Evolutionary conservation across 1,284 basidiomycete genomes (phyloP), one percentile per base, ranked within the genome.

Genomic region (Pyrrhoderma noxium): DNA sequence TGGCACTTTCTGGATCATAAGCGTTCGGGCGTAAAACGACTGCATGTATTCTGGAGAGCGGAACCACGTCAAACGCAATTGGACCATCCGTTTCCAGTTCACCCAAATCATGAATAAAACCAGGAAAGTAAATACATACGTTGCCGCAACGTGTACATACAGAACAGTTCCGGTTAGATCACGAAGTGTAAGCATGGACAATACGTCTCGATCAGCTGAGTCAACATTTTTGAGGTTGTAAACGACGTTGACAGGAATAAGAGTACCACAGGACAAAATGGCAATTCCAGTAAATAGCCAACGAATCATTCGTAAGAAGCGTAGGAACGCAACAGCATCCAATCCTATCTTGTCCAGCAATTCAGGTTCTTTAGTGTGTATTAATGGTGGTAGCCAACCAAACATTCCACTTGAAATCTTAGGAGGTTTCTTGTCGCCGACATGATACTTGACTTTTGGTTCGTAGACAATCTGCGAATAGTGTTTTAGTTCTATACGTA

Each of bases 261-360:
- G 80, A 35, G 93, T 72, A 14, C 72, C 80, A 59, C 87, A 89
- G 40, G 81, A 74, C 46, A 92, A 69, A 47, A 79, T 46, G 1
- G 87, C 80, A 49, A 93, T 74, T 37, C 70, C 67, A 40, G 77
- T 70, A 71, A 93, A 94, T 37, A 90, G 71, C 73, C 79, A 81
- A 22, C 93, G 82, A 62, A 89, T 77, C 72, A 99, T 83, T 55
- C 93, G 83, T 23, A 88, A 76, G 66, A 99, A 97, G 19, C 94
- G 86, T 16, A 99, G 79, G 67, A 91, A 99, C 11, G 89, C 79
- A 46, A 93, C 86, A 0, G 94, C 95, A 65, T 99, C 96, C 18
- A 97, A 80, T 14, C 91, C 95, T 61, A 97, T 79, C 65, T 94
- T 93, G 59, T 89, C 82, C 27, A 98, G 74, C 41, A 98, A 79